Evolutionary conservation across 2,329 filamentous ascomycete species (phyloP), one percentile per base, ranked within the genome.

Genomic region (Penicillium sp.): DNA sequence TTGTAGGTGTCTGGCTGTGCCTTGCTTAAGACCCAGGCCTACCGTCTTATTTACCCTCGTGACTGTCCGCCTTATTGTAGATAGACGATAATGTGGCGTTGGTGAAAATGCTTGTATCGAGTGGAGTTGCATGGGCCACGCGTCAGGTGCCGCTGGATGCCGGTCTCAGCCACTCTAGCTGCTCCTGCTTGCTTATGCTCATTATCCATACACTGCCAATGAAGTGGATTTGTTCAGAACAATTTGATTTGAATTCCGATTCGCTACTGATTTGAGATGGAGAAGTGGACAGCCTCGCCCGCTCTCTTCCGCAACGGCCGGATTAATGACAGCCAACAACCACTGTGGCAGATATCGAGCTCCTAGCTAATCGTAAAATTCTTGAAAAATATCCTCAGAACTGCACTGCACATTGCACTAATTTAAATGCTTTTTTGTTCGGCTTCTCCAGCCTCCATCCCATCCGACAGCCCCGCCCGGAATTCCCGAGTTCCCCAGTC

Each of bases 401-500:
- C n/a, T n/a, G n/a, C n/a, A n/a, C n/a, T n/a, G n/a, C n/a, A n/a
- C n/a, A n/a, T n/a, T n/a, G n/a, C n/a, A n/a, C n/a, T n/a, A n/a
- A n/a, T n/a, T n/a, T n/a, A n/a, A n/a, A n/a, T n/a, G n/a, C 26
- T 49, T 30, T 43, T 34, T 33, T 17, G n/a, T n/a, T n/a, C n/a
- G 7, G 9, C 29, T 18, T 27, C 34, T 20, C 26, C 40, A 24
- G 32, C 32, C 21, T 23, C 42, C 42, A 34, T 37, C 30, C 23
- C 24, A 32, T 15, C 43, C 39, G 24, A 29, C 17, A 18, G 12
- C 20, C 46, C 45, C 46, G 45, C 41, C 20, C 53, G 53, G 53
- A 56, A 47, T 50, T 46, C 34, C 53, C 53, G 53, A 56, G 49
- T n/a, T 42, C 34, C 26, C 30, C 49, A 45, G 36, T 40, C 44